Conservation (phyloP, 2,329 filamentous ascomycete species). For the Colletotrichum sp. region DNA sequence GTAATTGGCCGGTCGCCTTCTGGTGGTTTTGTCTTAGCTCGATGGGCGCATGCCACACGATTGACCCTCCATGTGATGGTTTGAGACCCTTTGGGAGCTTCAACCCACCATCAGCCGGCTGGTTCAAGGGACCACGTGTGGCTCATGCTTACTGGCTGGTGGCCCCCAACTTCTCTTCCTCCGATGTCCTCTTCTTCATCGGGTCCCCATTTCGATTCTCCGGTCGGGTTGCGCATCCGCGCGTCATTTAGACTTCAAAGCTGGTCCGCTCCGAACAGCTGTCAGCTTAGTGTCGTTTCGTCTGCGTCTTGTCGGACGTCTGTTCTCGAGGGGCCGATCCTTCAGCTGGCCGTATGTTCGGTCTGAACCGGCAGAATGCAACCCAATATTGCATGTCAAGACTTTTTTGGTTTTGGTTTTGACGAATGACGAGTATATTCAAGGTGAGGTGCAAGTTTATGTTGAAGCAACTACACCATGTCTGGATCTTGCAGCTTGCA, state of each 20-base stretch:
- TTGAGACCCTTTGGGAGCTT: neutral
- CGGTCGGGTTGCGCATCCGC: neutral
- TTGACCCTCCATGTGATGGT: conserved; percentile 2
- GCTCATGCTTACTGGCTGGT: neutral
- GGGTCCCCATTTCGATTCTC: neutral
- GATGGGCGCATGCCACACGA: conserved; percentile 5
- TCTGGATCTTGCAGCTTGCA: neutral
- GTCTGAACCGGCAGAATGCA: neutral
- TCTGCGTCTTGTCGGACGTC: conserved; percentile 6
- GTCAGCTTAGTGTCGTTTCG: conserved; percentile 14
- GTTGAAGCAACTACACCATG: neutral
- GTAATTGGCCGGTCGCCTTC: neutral
- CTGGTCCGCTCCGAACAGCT: neutral
- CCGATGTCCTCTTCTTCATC: neutral
- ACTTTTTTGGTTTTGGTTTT: neutral
- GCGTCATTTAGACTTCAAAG: neutral
- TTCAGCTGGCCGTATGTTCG: neutral
- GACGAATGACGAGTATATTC: neutral
- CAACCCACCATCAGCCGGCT: neutral
- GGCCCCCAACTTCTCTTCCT: neutral
- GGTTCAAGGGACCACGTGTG: neutral
- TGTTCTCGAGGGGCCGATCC: neutral
- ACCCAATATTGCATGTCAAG: neutral
- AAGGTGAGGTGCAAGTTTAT: neutral
- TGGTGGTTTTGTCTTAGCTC: conserved; percentile 1